Evolutionary conservation across 2,329 filamentous ascomycete genomes (phyloP), one percentile per base, ranked within the genome.

Genomic region (Botrytis sinoallii): DNA sequence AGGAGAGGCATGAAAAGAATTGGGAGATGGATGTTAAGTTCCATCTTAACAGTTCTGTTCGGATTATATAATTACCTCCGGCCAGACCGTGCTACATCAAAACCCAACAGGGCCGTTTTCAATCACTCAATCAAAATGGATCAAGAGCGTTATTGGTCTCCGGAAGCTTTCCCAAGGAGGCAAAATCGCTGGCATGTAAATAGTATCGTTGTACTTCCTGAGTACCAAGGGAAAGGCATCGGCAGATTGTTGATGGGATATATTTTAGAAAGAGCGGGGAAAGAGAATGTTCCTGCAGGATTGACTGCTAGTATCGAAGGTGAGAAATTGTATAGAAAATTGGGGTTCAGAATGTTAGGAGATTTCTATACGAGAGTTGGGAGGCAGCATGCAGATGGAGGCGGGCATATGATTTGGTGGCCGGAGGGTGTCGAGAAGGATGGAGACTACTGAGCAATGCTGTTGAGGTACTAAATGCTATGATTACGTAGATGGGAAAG

Each of bases 331-430:
- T 79, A 80, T 74, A 64, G 75, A 16, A 80, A 76, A n/a, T 20
- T 80, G 42, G 78, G 79, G 0, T 79, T 80, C 72, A 74, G 74
- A 32, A 55, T 68, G 70, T 20, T 78, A 18, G 78, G 76, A 6
- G 73, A 77, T 35, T 79, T 77, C 48, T 75, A 57, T 22, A 42
- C 67, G 38, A 69, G 75, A n/a, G 25, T 74, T 16, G 61, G 64
- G 42, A 60, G 61, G 22, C 64, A 63, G 14, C 71, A 76, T 46
- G 59, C 59, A n/a, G 73, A 73, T 6, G 76, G 75, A 12, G 77
- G 77, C 44, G 78, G 77, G 9, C 73, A 77, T 71, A 77, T 79
- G 74, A 75, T 79, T 55, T 75, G 75, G 75, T 77, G 75, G 71
- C 75, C 75, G 14, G 72, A 77, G n/a, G 75, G 72, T 48, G 7